These are phyloP conservation scores for Panus rudis DNA, from an alignment of 768 basidiomycete species.

Conservation along the genomic window DNA sequence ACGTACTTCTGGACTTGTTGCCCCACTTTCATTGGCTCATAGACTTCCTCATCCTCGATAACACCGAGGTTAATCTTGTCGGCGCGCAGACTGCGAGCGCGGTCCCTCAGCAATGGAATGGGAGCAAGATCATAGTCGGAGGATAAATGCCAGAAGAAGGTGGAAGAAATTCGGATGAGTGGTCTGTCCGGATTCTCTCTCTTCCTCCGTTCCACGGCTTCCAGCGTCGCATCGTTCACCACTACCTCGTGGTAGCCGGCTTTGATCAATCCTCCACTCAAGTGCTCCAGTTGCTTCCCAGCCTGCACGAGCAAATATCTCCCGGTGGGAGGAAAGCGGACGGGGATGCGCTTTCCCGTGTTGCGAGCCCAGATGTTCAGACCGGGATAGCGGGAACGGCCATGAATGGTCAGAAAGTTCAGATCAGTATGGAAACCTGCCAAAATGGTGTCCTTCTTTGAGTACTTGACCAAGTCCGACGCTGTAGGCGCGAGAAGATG, in stretches of 20 bases:
- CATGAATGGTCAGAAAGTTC: slow-evolving; percentile 90
- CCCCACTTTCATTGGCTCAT: slow-evolving; percentile 79
- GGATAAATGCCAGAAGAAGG: slow-evolving; percentile 92
- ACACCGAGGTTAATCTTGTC: slow-evolving; percentile 32
- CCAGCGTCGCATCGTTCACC: slow-evolving; percentile 72
- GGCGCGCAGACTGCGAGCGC: slow-evolving; percentile 39
- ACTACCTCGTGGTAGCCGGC: slow-evolving; percentile 96
- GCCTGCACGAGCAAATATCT: slow-evolving; percentile 88
- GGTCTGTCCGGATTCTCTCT: slow-evolving; percentile 65
- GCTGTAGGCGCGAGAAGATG: slow-evolving; percentile 93
- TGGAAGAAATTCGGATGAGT: slow-evolving; percentile 90
- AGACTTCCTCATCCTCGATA: slow-evolving; percentile 34
- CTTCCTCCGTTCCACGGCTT: slow-evolving; percentile 56
- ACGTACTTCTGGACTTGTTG: slow-evolving; percentile 79
- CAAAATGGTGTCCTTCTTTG: slow-evolving; percentile 72
- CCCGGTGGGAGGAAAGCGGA: slow-evolving; percentile 76
- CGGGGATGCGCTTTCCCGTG: slow-evolving; percentile 82
- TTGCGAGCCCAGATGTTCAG: slow-evolving; percentile 95
- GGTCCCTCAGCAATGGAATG: slow-evolving; percentile 44
- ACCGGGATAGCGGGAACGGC: slow-evolving; percentile 80
- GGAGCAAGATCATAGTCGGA: slow-evolving; percentile 77
- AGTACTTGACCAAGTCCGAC: slow-evolving; percentile 79
- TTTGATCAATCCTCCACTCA: slow-evolving; percentile 77
- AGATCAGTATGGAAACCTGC: slow-evolving; percentile 95
- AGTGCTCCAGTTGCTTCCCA: slow-evolving; percentile 90